Base-by-base conservation (phyloP, 2,329 filamentous ascomycete genomes). In the Sclerotiophoma versabilis region DNA sequence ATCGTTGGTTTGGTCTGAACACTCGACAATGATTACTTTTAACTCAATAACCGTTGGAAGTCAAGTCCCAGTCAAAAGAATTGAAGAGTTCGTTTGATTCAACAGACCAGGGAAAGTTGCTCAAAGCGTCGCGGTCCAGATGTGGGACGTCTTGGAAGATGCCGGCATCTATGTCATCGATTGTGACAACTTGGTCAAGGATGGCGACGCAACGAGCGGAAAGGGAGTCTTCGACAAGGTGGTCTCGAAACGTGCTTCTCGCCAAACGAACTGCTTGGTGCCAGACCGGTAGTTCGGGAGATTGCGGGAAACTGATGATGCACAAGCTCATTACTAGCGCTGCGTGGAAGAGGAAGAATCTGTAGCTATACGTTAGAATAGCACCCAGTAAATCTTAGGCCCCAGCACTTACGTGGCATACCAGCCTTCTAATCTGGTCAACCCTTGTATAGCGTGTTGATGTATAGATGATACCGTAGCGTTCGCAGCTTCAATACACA, bases 321-420 rank as follows among this genome's bases (percentile, higher is more conserved):
- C 65, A 66, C 29, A 68, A 60, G 2, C 57, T 64, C 29, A 68
- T 61, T 17, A 68, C 60, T 11, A 68, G 37, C 10, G 63, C 60
- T n/a, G 65, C 58, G 27, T 68, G 65, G 42, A 68, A 68, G 22
- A 68, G 60, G 22, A 68, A 68, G 17, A 59, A 68, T 26, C 65
- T 68, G 6, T 17, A 37, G 4, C 17, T 19, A 11, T 14, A 10
- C 10, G 9, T 60, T 26, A 60, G 43, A 37, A 17, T 1, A 14
- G n/a, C 3, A 30, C 25, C 22, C 25, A 11, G 5, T n/a, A n/a
- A 1, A 14, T 4, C n/a, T 5, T n/a, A 32, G 5, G 9, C 6
- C n/a, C 7, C 9, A 9, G n/a, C 1, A 58, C 65, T 61, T 49
- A 68, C 65, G 65, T 68, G 10, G 65, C 60, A 37, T 68, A 68